These are phyloP conservation scores for Nicotiana tomentosiformis DNA, from an alignment of 257 asterid genomes.

Conservation along the genomic window DNA sequence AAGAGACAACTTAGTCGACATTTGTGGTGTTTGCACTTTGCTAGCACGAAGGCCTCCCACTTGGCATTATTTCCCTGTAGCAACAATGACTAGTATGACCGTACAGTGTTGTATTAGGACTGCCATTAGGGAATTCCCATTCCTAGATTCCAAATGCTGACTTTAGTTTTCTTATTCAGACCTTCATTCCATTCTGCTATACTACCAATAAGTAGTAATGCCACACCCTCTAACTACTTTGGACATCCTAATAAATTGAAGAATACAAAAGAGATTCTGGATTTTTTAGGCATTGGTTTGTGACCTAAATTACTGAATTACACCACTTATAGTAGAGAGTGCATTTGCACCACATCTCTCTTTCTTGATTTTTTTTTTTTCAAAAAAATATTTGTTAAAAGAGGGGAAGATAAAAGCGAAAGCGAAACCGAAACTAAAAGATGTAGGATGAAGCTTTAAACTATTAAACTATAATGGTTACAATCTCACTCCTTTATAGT, in stretches of 20 bases:
- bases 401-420: not conserved
- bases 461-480: too few species aligned
- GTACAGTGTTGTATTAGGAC: conserved; percentile 14
- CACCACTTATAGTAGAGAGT: too few species aligned
- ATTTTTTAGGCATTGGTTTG: too few species aligned
- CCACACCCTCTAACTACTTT: not conserved
- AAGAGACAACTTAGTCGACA: not conserved
- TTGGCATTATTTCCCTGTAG: not conserved
- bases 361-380: too few species aligned
- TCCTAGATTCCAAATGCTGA: not conserved
- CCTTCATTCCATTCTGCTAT: not conserved
- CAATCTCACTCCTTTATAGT: too few species aligned
- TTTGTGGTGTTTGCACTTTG: not conserved
- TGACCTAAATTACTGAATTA: too few species aligned
- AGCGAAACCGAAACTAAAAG: not conserved
- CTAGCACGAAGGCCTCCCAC: not conserved
- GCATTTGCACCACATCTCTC: too few species aligned
- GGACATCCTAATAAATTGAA: too few species aligned
- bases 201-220: not conserved
- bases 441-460: not conserved
- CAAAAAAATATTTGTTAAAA: too few species aligned
- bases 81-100: conserved; percentile 14
- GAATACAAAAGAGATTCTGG: too few species aligned
- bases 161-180: not conserved
- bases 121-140: not conserved